Percentiles rank a stretch among this genome's conserved stretches.
Conservation (phyloP, 2,329 filamentous ascomycete genomes). For the Lasiodiplodia sp. region DNA sequence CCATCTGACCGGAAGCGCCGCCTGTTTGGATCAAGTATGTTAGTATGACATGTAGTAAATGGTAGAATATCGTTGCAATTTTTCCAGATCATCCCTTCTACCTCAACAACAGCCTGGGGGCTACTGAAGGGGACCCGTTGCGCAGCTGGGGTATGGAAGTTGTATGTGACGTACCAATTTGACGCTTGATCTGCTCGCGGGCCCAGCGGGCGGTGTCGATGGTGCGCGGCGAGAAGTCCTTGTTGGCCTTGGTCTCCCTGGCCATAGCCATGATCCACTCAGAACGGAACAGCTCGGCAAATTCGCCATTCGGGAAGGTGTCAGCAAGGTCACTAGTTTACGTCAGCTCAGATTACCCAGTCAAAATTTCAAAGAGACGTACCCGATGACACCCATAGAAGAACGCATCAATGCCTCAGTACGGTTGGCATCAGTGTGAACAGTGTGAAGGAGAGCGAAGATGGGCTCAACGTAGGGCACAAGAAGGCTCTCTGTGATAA, state of each 20-base stretch:
- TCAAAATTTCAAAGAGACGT: conserved; percentile 47
- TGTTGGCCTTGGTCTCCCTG: conserved; percentile 88
- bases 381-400: conserved; percentile 98
- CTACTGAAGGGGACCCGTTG: not conserved
- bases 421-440: conserved; percentile 83
- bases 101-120: not conserved
- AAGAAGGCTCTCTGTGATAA: conserved; percentile 64
- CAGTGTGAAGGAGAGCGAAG: conserved; percentile 82
- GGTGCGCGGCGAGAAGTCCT: conserved; percentile 83
- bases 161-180: conserved; percentile 57
- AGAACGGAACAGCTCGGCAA: conserved; percentile 82
- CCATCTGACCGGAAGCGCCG: conserved; percentile 30
- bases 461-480: conserved; percentile 83
- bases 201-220: conserved; percentile 97
- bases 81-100: not conserved
- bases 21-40: not conserved
- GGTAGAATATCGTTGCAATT: not conserved
- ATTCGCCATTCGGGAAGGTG: conserved; percentile 89
- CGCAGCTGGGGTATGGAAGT: not conserved
- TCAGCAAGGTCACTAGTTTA: conserved; percentile 83
- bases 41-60: not conserved
- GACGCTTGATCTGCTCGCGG: conserved; percentile 95
- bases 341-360: conserved; percentile 45
- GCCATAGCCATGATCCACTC: conserved; percentile 92
- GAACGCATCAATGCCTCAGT: conserved; percentile 91